phyloP scores from a whole-genome alignment of 306 rosid genomes.

The Canavalia ensiformis region DNA sequence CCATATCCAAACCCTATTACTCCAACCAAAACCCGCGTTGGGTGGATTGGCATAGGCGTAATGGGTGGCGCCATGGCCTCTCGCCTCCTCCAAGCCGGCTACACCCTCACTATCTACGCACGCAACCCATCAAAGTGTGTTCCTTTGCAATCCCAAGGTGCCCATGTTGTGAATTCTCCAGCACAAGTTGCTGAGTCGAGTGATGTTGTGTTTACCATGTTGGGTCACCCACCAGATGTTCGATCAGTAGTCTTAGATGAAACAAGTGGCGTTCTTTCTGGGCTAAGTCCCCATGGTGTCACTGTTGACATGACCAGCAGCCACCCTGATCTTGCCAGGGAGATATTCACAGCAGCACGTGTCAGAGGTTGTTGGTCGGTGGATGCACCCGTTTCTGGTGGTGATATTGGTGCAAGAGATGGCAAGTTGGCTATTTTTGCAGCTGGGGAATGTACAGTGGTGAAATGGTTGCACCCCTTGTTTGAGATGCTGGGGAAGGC shows the following conservation, averaged over 20 bases:
- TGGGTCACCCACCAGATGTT: slow-evolving; percentile 74
- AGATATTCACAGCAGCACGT: slow-evolving; percentile 59
- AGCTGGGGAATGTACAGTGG: slow-evolving; percentile 61
- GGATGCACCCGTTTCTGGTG: slow-evolving; percentile 78
- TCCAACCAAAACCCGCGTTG: slow-evolving; percentile 62
- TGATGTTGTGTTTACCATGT: slow-evolving; percentile 68
- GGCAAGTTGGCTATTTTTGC: slow-evolving; percentile 72
- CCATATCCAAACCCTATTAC: slow-evolving; percentile 62
- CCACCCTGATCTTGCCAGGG: slow-evolving; percentile 55
- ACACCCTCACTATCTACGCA: slow-evolving; percentile 67
- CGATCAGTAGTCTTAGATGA: slow-evolving; percentile 55
- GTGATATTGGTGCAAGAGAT: slow-evolving; percentile 73
- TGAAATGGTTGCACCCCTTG: slow-evolving; percentile 66
- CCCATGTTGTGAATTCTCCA: slow-evolving; percentile 53
- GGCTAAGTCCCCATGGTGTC: slow-evolving; percentile 56
- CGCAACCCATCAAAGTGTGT: slow-evolving; percentile 67
- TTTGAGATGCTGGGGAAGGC: slow-evolving; percentile 63
- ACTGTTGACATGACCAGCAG: slow-evolving; percentile 73
- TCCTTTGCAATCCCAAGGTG: slow-evolving; percentile 62
- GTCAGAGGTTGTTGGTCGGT: slow-evolving; percentile 62
- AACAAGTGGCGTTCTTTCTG: slow-evolving; percentile 50
- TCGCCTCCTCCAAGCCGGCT: slow-evolving; percentile 67
- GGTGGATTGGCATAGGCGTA: slow-evolving; percentile 77
- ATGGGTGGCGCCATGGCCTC: slow-evolving; percentile 81
- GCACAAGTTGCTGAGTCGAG: slow-evolving; percentile 53